phyloP scores from a whole-genome alignment of 495 filamentous ascomycete genomes.

The Lasiosphaeris hirsuta region DNA sequence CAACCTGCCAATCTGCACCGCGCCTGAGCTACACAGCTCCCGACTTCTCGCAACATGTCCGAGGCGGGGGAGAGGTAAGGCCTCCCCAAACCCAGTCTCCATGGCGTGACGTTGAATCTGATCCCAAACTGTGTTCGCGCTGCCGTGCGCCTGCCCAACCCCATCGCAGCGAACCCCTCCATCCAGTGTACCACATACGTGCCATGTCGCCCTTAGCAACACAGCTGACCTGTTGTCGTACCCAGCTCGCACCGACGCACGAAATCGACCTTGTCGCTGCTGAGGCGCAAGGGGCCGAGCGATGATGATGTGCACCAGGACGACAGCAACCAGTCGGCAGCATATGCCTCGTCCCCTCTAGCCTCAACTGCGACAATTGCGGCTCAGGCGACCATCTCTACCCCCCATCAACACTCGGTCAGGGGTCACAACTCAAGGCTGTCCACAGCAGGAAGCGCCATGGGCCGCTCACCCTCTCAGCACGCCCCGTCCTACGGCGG shows the following conservation, averaged over 20 bases:
- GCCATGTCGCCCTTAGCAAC: neutral
- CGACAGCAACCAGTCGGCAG: conserved; percentile 33
- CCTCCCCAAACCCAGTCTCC: conserved; percentile 3
- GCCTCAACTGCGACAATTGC: conserved; percentile 33
- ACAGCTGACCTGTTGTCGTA: conserved; percentile 8
- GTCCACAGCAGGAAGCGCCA: conserved; percentile 34
- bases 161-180: conserved; percentile 1
- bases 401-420: conserved; percentile 28
- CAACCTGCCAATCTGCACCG: neutral
- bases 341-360: conserved; percentile 24
- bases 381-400: conserved; percentile 32
- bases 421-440: conserved; percentile 41
- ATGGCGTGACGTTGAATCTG: neutral
- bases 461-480: conserved; percentile 37
- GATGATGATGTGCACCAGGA: conserved; percentile 44
- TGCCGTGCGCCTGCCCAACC: neutral
- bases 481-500: conserved; percentile 26
- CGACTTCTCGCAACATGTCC: conserved; percentile 32
- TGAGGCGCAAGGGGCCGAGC: conserved; percentile 42
- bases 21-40: neutral
- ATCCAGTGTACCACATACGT: neutral
- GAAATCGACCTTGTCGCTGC: conserved; percentile 49
- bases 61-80: conserved; percentile 44
- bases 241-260: conserved; percentile 49
- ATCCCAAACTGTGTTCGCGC: neutral